Evolutionary conservation across 805 yeast species (phyloP).

Genomic region (Candida tammaniensis): DNA sequence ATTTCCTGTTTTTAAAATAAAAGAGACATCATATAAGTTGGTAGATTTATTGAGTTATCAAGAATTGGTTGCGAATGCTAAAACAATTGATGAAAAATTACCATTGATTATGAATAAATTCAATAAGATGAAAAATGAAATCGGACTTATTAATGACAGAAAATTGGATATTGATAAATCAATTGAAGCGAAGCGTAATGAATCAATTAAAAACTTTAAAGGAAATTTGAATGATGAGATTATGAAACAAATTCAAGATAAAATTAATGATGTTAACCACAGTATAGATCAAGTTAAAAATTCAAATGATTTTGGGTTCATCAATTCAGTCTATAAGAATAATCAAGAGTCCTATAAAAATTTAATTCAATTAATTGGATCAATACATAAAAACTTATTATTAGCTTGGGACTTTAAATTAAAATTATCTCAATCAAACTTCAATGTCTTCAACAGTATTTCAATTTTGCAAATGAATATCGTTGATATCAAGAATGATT

Average conservation of each 20-base stretch:
- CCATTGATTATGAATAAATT: conserved; percentile 30
- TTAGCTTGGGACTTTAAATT: conserved; percentile 23
- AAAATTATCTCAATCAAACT: conserved; percentile 19
- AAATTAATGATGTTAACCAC: neutral
- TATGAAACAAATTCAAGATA: neutral
- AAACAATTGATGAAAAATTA: conserved; percentile 22
- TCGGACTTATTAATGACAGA: conserved; percentile 37
- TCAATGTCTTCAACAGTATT: conserved; percentile 26
- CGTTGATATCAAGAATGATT: conserved; percentile 30
- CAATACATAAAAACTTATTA: conserved; percentile 1
- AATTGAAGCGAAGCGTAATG: conserved; percentile 41
- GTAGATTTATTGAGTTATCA: conserved; percentile 28
- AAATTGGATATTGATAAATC: conserved; percentile 35
- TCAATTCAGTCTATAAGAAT: conserved; percentile 1
- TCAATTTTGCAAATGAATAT: conserved; percentile 38
- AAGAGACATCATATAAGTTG: conserved; percentile 18
- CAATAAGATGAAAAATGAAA: conserved; percentile 27
- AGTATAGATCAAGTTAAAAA: conserved; percentile 2
- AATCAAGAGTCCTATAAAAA: neutral
- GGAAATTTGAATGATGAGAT: conserved; percentile 8
- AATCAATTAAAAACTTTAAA: conserved; percentile 29
- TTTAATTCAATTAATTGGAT: neutral
- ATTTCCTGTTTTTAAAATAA: conserved; percentile 34
- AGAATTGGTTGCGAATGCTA: conserved; percentile 29
- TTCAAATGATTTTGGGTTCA: neutral